Base-by-base conservation (phyloP, 2,329 filamentous ascomycete genomes). In the Fusarium paranaense region DNA sequence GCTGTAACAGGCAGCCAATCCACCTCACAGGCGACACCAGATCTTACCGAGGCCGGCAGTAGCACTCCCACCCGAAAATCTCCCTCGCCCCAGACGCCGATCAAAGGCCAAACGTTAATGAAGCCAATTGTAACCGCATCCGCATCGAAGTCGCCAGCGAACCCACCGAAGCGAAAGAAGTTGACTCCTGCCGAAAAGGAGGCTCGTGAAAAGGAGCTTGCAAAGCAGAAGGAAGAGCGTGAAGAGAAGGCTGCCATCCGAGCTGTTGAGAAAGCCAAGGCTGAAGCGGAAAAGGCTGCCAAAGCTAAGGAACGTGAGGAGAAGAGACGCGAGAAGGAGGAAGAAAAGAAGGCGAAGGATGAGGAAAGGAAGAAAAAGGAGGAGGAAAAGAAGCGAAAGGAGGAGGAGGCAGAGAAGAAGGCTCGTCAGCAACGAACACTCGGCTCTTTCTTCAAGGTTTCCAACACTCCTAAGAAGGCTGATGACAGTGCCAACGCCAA, bases 331-430 rank as follows among this genome's bases (percentile, higher is more conserved):
- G 79, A 82, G 6, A 80, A 83, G 25, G 47, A 52, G 27, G 47
- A 52, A 30, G 47, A 52, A 11, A 52, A 52, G 47, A 84, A 66
- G 82, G 82, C 82, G 32, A 85, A 87, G 73, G 88, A 87, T 76
- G 87, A n/a, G 1, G 82, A 80, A 10, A 85, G 86, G 75, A 80
- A 84, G 69, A 80, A 81, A 69, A 83, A 85, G 67, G 80, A 84
- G 14, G 83, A 84, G 16, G 81, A 83, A 40, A 83, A 83, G 84
- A 84, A 66, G 82, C 82, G 82, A 33, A 85, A 87, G 73, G 88
- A 87, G 76, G 87, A 89, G 45, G 87, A 88, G 47, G 86, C 87
- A 75, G 85, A 86, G 27, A 89, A 85, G 74, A 89, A 87, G 78
- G 83, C 85, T n/a, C 81, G 85, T 16, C 86, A 81, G 62, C 88